Conservation (phyloP, 176 grass and related monocot species). For the Aegilops umbellulata region DNA sequence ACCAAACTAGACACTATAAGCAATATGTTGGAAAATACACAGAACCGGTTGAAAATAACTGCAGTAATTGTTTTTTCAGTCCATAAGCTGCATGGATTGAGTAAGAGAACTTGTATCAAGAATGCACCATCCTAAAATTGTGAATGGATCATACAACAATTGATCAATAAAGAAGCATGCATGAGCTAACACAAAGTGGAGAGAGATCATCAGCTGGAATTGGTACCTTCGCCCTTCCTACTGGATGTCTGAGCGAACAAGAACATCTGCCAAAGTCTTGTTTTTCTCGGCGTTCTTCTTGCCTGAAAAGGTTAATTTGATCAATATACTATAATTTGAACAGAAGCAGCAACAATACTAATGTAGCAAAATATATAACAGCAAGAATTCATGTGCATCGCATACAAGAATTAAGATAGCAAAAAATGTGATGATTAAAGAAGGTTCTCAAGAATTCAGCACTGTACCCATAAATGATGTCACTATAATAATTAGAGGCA, state of each 20-base stretch:
- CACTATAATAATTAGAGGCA: neutral
- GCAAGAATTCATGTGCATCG: neutral
- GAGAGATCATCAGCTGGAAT: neutral
- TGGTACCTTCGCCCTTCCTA: neutral
- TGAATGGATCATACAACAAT: neutral
- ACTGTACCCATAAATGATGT: neutral
- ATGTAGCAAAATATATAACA: neutral
- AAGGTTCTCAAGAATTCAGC: neutral
- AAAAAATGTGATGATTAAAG: neutral
- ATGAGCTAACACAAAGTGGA: conserved; percentile 7
- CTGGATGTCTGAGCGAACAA: neutral
- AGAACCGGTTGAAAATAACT: neutral
- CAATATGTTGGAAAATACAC: neutral
- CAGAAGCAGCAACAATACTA: neutral
- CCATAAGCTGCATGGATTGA: neutral
- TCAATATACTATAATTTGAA: neutral
- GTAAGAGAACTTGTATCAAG: neutral
- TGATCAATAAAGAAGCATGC: neutral
- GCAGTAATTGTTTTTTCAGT: neutral
- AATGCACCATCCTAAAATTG: neutral
- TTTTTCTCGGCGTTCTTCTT: neutral
- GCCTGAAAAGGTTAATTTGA: neutral
- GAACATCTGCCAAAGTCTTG: conserved; percentile 6
- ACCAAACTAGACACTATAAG: neutral
- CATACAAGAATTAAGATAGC: neutral